Percentiles rank a stretch among this genome's conserved stretches.
Evolutionary conservation across 805 yeast species (phyloP).

Genomic region (Yarrowia sp.): DNA sequence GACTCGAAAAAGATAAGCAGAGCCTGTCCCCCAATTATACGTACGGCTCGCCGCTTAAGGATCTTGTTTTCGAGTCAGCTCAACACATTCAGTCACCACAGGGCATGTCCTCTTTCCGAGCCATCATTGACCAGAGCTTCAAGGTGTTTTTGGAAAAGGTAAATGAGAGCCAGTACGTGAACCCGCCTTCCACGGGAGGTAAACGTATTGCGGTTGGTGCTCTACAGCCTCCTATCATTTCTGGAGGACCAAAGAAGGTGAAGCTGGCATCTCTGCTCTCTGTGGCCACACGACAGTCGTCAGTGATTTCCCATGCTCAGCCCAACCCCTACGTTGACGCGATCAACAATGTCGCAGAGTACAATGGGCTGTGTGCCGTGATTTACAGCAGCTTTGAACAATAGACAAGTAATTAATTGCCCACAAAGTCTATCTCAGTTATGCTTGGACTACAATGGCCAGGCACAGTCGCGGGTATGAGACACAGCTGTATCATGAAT

Average conservation of each 20-base stretch:
- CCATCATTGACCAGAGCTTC: constrained; percentile 41
- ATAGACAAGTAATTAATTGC: constrained; percentile 6
- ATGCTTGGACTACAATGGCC: constrained; percentile 7
- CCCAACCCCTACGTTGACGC: constrained; percentile 43
- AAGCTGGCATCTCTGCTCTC: constrained; percentile 72
- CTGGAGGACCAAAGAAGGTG: constrained; percentile 36
- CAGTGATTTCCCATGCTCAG: constrained; percentile 46
- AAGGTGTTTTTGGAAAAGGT: constrained; percentile 45
- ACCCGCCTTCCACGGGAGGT: background rate
- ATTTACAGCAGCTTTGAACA: constrained; percentile 68
- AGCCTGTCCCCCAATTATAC: constrained; percentile 23
- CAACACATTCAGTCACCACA: constrained; percentile 45
- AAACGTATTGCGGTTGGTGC: constrained; percentile 8
- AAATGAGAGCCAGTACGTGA: constrained; percentile 13
- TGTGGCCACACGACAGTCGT: constrained; percentile 62
- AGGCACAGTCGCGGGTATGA: background rate
- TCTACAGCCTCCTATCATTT: constrained; percentile 25
- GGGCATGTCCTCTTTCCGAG: constrained; percentile 43
- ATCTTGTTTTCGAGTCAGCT: constrained; percentile 41
- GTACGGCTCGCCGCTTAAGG: constrained; percentile 31
- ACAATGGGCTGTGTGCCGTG: constrained; percentile 82
- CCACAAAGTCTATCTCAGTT: background rate
- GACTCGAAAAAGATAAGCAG: background rate
- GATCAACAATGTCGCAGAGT: constrained; percentile 51
- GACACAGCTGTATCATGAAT: background rate